A percentile compares a stretch with the other conserved stretches of the same genome.
Evolutionary conservation across 164 flowering plant genomes (phyloP).

Genomic region (Houttuynia cordata): DNA sequence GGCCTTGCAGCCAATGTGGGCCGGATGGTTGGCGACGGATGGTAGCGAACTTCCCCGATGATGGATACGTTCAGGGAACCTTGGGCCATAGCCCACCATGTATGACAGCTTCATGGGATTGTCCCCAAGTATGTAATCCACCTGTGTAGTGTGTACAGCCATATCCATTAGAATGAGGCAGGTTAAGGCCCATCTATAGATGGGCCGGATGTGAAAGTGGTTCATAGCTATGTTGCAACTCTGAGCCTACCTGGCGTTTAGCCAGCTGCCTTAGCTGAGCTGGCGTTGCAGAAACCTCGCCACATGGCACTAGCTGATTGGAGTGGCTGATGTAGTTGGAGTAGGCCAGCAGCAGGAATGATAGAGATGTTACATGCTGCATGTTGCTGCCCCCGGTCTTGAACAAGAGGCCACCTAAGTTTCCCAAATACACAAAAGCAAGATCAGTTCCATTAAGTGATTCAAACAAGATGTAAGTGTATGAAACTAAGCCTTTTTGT

Average conservation of each 20-base stretch:
- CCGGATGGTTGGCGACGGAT: constrained; percentile 61
- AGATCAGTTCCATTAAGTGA: neutral
- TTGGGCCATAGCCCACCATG: constrained; percentile 88
- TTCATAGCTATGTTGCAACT: neutral
- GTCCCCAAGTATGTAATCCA: constrained; percentile 86
- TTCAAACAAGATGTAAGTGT: too few species aligned
- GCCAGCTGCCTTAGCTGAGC: constrained; percentile 60
- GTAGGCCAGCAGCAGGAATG: constrained; percentile 76
- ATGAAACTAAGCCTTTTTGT: too few species aligned
- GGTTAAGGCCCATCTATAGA: neutral
- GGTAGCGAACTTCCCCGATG: constrained; percentile 86
- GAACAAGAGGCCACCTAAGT: constrained; percentile 75
- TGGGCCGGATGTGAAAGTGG: neutral
- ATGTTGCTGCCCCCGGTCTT: constrained; percentile 92
- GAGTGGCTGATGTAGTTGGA: constrained; percentile 90
- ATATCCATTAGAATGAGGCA: neutral
- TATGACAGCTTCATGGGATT: constrained; percentile 81
- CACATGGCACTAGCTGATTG: constrained; percentile 78
- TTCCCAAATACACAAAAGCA: neutral
- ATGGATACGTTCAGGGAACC: constrained; percentile 72
- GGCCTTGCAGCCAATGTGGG: constrained; percentile 58
- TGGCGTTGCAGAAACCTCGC: constrained; percentile 42
- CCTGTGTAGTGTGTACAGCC: constrained; percentile 33
- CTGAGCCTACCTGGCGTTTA: constrained; percentile 60
- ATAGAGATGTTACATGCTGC: constrained; percentile 97